These are phyloP conservation scores for Saccharomycopsis hybrid DNA, from an alignment of 1,139 yeast genomes.

Conservation along the genomic window DNA sequence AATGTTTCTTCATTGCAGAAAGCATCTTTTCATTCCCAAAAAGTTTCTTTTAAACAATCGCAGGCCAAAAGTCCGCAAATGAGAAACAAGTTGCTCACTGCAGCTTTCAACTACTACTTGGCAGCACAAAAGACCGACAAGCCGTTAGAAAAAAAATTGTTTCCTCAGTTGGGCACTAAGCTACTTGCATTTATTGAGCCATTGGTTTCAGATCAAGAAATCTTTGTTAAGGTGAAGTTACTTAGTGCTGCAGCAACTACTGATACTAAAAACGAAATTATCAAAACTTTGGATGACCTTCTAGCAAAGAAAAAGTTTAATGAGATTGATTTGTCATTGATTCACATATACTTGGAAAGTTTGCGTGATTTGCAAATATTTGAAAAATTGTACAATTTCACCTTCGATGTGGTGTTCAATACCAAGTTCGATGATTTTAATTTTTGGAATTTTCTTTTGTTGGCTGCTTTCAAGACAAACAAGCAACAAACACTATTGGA, in stretches of 20 bases:
- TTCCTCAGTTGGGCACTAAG: conserved; percentile 51
- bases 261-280: conserved; percentile 30
- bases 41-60: conserved; percentile 23
- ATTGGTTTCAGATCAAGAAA: conserved; percentile 48
- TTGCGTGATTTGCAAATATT: conserved; percentile 38
- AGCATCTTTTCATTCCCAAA: conserved; percentile 39
- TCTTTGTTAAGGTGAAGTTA: conserved; percentile 46
- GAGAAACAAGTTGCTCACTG: conserved; percentile 39
- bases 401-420: conserved; percentile 34
- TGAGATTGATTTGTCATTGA: conserved; percentile 44
- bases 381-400: conserved; percentile 34
- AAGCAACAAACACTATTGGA: conserved; percentile 18
- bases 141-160: conserved; percentile 38
- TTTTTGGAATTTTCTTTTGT: conserved; percentile 49
- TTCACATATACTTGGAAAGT: conserved; percentile 43
- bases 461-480: conserved; percentile 36
- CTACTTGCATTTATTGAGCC: conserved; percentile 44
- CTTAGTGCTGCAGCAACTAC: conserved; percentile 27
- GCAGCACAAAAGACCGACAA: conserved; percentile 27
- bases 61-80: conserved; percentile 19
- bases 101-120: conserved; percentile 39
- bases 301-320: conserved; percentile 28
- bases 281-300: conserved; percentile 29
- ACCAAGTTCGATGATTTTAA: conserved; percentile 51
- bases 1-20: conserved; percentile 42